Conservation (phyloP, 768 basidiomycete species). For the Serpula lacrymans region DNA sequence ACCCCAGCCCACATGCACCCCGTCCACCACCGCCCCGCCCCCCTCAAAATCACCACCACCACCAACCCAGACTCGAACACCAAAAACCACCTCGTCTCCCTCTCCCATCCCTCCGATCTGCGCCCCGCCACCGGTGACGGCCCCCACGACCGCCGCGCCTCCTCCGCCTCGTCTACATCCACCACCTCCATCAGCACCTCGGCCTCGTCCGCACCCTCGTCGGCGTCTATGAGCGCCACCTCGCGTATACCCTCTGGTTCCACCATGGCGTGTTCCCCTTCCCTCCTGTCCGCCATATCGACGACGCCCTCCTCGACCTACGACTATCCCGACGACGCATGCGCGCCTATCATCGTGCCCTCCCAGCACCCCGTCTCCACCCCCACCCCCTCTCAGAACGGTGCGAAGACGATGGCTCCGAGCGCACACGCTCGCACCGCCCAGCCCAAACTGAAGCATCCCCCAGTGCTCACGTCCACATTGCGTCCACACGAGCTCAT, state of each 20-base stretch:
- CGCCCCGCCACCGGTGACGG: too few species aligned
- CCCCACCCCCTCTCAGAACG: too few species aligned
- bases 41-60: conserved; percentile 25
- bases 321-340: not conserved
- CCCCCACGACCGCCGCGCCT: conserved; percentile 28
- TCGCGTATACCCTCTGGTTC: conserved; percentile 26
- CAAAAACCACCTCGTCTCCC: conserved; percentile 6
- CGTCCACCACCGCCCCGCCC: conserved; percentile 20
- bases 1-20: conserved; percentile 35
- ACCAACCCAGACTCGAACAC: conserved; percentile 9
- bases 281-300: conserved; percentile 1
- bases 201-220: conserved; percentile 10
- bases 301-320: too few species aligned
- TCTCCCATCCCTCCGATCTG: not conserved
- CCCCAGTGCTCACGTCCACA: conserved; percentile 46
- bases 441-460: conserved; percentile 16
- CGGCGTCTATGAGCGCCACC: conserved; percentile 22
- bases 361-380: conserved; percentile 9
- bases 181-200: conserved; percentile 18
- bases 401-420: too few species aligned
- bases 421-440: conserved; percentile 2
- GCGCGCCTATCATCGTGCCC: not conserved
- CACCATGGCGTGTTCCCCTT: conserved; percentile 9
- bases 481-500: conserved; percentile 48
- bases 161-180: conserved; percentile 20